Base-by-base conservation (phyloP, 2,329 filamentous ascomycete genomes). In the Coleophoma crateriformis region DNA sequence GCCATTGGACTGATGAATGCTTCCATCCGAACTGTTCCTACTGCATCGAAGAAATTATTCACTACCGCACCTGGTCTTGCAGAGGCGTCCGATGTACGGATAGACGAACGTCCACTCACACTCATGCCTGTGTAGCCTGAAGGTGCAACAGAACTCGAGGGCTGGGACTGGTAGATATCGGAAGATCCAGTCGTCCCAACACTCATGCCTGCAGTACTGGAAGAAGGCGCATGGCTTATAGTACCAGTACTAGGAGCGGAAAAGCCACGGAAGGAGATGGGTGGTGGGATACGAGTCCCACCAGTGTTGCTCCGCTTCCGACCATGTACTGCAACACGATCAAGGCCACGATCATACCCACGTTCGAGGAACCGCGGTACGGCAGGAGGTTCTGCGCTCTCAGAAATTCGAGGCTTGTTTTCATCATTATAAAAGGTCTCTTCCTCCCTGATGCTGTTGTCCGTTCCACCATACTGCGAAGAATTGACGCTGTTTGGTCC, bases 1-100 rank as follows among this genome's bases (percentile, higher is more conserved):
- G 78, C 72, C 11, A 84, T 65, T 0, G 82, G 82, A 58, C 75
- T 82, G 58, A 99, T 95, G 66, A 97, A 99, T 0, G 94, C 94
- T 67, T 97, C 92, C 92, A 99, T 97, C 27, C 94, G 83, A 43
- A 97, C 83, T 2, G 91, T 97, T 1, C 91, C 90, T 50, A 95
- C 85, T 1, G 87, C 87, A 59, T 95, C 90, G 62, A 94, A 94
- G 71, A 94, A 91, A 66, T 66, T 66, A 38, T 65, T 64, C 11
- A 61, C 59, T 12, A 62, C 60, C 7, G 52, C 57, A 64, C 42
- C 59, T 15, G 64, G 61, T 6, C 61, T 56, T 39, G 54, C 50
- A 14, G 58, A 60, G 3, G 61, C 62, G 45, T 66, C 64, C 7
- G 60, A 64, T 14, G 63, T 63, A 8, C 63, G 60, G 40, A 64